These are phyloP conservation scores for Alternaria arborescens DNA, from an alignment of 2,329 filamentous ascomycete species.

Conservation along the genomic window DNA sequence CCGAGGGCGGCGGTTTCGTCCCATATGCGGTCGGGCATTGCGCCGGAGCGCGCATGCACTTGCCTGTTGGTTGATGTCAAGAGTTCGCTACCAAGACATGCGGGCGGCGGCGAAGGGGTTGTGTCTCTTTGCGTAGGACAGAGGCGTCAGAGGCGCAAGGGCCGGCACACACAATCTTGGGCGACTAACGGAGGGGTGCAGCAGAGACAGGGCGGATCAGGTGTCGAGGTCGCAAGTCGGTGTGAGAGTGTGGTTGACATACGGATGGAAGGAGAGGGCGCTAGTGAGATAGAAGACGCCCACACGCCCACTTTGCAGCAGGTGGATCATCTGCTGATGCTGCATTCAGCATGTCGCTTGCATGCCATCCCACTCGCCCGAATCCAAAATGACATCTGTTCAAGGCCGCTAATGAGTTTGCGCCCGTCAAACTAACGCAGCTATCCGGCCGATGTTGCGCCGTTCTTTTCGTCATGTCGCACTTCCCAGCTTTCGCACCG, in stretches of 20 bases:
- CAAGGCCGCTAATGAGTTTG: conserved; percentile 1
- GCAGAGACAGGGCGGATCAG: conserved; percentile 14
- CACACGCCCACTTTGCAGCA: conserved; percentile 2
- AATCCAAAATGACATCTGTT: conserved; percentile 1
- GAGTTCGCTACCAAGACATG: conserved; percentile 27
- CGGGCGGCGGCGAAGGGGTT: conserved; percentile 24
- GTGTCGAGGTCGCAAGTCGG: conserved; percentile 15
- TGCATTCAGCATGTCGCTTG: background rate
- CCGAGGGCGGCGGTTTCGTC: conserved; percentile 34
- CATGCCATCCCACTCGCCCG: conserved; percentile 4
- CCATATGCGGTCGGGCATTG: conserved; percentile 41
- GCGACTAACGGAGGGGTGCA: conserved; percentile 10
- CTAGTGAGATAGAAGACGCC: conserved; percentile 9
- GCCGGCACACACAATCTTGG: conserved; percentile 16
- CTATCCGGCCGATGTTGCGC: conserved; percentile 16
- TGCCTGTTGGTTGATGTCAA: conserved; percentile 34
- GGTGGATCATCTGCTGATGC: conserved; percentile 12
- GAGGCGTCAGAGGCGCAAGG: conserved; percentile 5
- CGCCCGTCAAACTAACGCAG: conserved; percentile 3
- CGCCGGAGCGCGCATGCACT: conserved; percentile 45
- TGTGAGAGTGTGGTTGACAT: conserved; percentile 14
- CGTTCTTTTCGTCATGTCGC: conserved; percentile 15
- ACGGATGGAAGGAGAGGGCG: conserved; percentile 6
- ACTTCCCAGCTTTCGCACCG: background rate
- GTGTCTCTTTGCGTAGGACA: conserved; percentile 3